Percentiles rank a stretch among this genome's conserved stretches.
phyloP scores from a whole-genome alignment of 116 monocot species.

The Cymodocea nodosa region DNA sequence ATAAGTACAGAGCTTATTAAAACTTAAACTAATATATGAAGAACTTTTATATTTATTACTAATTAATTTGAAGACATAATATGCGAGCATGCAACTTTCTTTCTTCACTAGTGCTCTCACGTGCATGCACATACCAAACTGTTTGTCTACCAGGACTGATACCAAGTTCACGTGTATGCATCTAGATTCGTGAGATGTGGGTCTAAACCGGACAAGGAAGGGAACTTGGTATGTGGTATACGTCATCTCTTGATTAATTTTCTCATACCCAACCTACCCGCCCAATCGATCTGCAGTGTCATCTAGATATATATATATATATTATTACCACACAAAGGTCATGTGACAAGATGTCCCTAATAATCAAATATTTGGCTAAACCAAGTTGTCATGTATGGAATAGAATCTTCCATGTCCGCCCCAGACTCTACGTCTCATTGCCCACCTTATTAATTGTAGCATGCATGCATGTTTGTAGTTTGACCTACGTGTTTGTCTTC shows the following conservation, averaged over 20 bases:
- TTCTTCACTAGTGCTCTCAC: too few species aligned
- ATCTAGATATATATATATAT: slow-evolving; percentile 1
- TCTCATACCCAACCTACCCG: too few species aligned
- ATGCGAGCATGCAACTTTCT: too few species aligned
- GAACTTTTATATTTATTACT: too few species aligned
- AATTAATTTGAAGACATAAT: too few species aligned
- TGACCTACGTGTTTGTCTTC: too few species aligned
- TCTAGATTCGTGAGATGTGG: slow-evolving; percentile 20
- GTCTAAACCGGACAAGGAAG: slow-evolving; percentile 19
- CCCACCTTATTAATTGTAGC: not conserved
- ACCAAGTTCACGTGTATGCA: slow-evolving; percentile 13
- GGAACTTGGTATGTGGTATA: slow-evolving; percentile 9
- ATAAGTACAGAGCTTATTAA: too few species aligned
- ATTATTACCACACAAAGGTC: slow-evolving; percentile 11
- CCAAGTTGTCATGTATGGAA: slow-evolving; percentile 62
- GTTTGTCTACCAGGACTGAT: not conserved
- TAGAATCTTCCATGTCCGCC: slow-evolving; percentile 78
- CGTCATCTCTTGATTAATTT: not conserved
- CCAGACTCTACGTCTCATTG: not conserved
- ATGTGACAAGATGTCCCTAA: slow-evolving; percentile 12
- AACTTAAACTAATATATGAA: too few species aligned
- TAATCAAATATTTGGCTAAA: slow-evolving; percentile 15
- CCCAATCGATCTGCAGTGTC: too few species aligned
- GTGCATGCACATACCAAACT: slow-evolving; percentile 1
- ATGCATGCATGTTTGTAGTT: too few species aligned